Percentiles rank a stretch among this genome's conserved stretches.
These are phyloP conservation scores for Paramyrothecium sp. DNA, from an alignment of 2,329 filamentous ascomycete species.

Conservation along the genomic window DNA sequence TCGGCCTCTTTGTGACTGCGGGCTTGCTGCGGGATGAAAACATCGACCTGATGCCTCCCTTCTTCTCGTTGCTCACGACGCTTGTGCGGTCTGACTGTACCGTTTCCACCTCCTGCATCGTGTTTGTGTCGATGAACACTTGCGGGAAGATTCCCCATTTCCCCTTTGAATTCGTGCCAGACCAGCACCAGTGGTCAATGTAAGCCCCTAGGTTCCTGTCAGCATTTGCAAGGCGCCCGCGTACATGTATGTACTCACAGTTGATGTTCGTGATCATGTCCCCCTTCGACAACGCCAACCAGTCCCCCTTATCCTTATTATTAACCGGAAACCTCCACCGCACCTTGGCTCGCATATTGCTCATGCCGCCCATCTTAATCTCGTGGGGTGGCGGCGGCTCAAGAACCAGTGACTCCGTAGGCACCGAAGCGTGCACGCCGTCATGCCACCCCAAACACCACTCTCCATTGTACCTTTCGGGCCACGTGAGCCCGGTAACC, in stretches of 20 bases:
- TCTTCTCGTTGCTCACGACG: conserved; percentile 30
- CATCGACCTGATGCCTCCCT: conserved; percentile 24
- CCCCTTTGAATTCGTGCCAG: conserved; percentile 49
- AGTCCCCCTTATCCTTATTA: conserved; percentile 41
- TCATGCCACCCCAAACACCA: conserved; percentile 60
- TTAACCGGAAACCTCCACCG: conserved; percentile 54
- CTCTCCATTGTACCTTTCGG: conserved; percentile 49
- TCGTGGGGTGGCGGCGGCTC: conserved; percentile 45
- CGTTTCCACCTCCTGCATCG: conserved; percentile 35
- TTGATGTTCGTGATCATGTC: conserved; percentile 65
- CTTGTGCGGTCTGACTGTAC: conserved; percentile 25
- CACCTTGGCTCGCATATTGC: conserved; percentile 45
- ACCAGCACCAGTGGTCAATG: conserved; percentile 56
- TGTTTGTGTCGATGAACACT: conserved; percentile 44
- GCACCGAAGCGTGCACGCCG: conserved; percentile 47
- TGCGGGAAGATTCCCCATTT: conserved; percentile 54
- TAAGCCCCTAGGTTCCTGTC: conserved; percentile 34
- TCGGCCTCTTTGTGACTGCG: conserved; percentile 11
- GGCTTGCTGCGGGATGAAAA: conserved; percentile 29
- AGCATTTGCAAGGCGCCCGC: too few species aligned
- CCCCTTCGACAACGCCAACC: conserved; percentile 64
- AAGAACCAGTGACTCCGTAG: conserved; percentile 46
- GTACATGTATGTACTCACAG: conserved; percentile 36
- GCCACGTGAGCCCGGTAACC: conserved; percentile 51
- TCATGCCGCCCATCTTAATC: conserved; percentile 44